phyloP scores from a whole-genome alignment of 2,329 filamentous ascomycete genomes.

The Microascus cirrosus region DNA sequence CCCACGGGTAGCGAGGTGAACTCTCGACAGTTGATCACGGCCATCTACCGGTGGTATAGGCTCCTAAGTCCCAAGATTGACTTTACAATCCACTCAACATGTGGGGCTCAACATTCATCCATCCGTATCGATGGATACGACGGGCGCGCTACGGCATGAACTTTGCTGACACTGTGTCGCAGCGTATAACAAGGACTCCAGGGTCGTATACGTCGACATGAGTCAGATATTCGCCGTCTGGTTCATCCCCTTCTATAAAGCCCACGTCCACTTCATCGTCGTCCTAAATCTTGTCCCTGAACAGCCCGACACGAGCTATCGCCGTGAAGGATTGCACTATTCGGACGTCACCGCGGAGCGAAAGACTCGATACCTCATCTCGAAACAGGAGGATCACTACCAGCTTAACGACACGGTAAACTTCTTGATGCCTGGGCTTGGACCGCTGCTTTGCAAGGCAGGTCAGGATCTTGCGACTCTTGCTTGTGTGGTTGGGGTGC shows the following conservation, averaged over 20 bases:
- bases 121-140: slow-evolving; percentile 21
- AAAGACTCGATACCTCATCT: slow-evolving; percentile 53
- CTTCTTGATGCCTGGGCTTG: slow-evolving; percentile 56
- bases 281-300: slow-evolving; percentile 47
- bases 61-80: not conserved
- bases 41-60: not conserved
- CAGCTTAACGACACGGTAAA: slow-evolving; percentile 65
- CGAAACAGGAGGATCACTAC: slow-evolving; percentile 71
- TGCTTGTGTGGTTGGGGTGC: slow-evolving; percentile 46
- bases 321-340: not conserved
- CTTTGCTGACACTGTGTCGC: not conserved
- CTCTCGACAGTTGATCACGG: not conserved
- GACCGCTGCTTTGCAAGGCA: slow-evolving; percentile 36
- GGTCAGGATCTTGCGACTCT: slow-evolving; percentile 57
- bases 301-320: not conserved
- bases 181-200: slow-evolving; percentile 50
- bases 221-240: slow-evolving; percentile 68
- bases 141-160: not conserved
- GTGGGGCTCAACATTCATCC: slow-evolving; percentile 24
- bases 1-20: not conserved
- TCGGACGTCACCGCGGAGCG: slow-evolving; percentile 4
- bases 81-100: slow-evolving; percentile 48
- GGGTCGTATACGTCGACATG: slow-evolving; percentile 61
- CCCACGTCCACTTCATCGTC: slow-evolving; percentile 57
- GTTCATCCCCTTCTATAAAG: slow-evolving; percentile 64